Evolutionary conservation across 305 asterid genomes (phyloP).

Genomic region (Solanum aculeatissimum): DNA sequence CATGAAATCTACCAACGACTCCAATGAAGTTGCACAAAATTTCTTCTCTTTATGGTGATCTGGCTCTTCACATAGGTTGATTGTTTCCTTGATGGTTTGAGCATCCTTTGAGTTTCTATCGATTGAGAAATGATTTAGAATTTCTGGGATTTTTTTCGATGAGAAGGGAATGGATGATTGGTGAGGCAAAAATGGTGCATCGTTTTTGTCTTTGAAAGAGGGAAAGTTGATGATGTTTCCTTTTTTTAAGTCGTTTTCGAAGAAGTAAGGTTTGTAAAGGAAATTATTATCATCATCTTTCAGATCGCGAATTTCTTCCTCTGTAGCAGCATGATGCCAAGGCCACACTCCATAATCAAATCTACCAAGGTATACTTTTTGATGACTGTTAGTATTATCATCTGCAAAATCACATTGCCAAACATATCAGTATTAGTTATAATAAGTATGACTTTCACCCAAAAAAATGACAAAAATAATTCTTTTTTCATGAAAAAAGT

Average conservation of each 20-base stretch:
- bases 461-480: no score
- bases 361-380: neutral
- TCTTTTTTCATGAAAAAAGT: no score
- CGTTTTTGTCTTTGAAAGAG: neutral
- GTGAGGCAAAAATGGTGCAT: no score
- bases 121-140: no score
- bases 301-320: neutral
- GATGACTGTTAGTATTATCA: neutral
- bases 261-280: neutral
- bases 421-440: no score
- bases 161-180: no score
- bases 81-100: neutral
- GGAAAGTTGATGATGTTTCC: neutral
- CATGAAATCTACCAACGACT: neutral
- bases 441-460: no score
- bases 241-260: neutral
- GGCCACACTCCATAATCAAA: neutral
- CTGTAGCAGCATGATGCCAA: neutral
- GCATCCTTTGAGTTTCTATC: neutral
- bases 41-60: neutral
- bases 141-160: no score
- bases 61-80: neutral
- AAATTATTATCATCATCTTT: neutral
- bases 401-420: neutral
- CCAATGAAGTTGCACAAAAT: neutral